Conservation (phyloP, 768 basidiomycete genomes). For the Leccinum subgranulosum region DNA sequence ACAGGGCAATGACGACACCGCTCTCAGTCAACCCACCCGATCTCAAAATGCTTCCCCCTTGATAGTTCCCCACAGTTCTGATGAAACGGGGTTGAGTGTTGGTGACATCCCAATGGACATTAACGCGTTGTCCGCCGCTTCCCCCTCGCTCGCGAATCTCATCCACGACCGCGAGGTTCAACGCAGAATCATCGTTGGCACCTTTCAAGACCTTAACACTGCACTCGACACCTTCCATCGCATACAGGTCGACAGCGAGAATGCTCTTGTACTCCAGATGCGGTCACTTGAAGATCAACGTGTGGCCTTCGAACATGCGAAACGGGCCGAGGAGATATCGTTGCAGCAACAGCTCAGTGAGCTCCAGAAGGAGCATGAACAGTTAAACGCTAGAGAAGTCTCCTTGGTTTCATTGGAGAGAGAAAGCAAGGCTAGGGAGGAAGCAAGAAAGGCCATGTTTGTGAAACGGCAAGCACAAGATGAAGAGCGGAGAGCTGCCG, state of each 20-base stretch:
- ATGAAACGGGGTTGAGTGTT: neutral
- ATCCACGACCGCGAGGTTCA: slow-evolving; percentile 11
- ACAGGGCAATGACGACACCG: neutral
- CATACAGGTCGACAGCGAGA: slow-evolving; percentile 17
- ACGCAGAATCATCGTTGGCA: slow-evolving; percentile 6
- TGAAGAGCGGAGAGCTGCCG: slow-evolving; percentile 19
- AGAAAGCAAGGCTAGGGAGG: slow-evolving; percentile 26
- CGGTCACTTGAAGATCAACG: slow-evolving; percentile 18
- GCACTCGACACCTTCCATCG: slow-evolving; percentile 5
- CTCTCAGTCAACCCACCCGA: neutral
- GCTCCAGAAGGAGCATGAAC: slow-evolving; percentile 16
- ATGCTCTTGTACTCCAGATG: slow-evolving; percentile 8
- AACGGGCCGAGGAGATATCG: slow-evolving; percentile 15
- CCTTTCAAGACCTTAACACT: slow-evolving; percentile 10
- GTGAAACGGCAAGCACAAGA: slow-evolving; percentile 25
- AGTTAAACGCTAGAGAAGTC: slow-evolving; percentile 18
- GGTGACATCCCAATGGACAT: neutral
- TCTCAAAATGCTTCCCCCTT: neutral
- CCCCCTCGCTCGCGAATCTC: slow-evolving; percentile 1
- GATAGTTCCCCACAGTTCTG: slow-evolving; percentile 5
- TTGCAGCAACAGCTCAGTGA: slow-evolving; percentile 21
- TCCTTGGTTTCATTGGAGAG: slow-evolving; percentile 19
- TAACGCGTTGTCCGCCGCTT: neutral
- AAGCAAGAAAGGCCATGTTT: slow-evolving; percentile 14
- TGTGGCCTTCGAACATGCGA: slow-evolving; percentile 20